phyloP scores from a whole-genome alignment of 495 filamentous ascomycete species.

The Penicillium ochrochloron region DNA sequence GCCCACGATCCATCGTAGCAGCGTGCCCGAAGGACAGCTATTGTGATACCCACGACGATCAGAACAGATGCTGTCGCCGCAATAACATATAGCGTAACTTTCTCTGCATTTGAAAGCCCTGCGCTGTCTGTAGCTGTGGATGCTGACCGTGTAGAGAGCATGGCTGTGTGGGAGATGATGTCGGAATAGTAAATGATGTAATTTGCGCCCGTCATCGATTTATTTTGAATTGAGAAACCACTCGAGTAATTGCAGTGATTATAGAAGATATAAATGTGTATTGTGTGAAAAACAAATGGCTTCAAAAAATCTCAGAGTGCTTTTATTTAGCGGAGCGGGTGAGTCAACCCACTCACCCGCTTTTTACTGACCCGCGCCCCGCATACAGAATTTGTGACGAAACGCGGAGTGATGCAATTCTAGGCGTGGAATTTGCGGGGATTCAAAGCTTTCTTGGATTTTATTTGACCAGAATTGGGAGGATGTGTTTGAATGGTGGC shows the following conservation, averaged over 20 bases:
- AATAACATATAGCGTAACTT: conserved; percentile 18
- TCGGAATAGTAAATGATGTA: background rate
- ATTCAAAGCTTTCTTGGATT: background rate
- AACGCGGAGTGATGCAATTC: background rate
- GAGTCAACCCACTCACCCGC: background rate
- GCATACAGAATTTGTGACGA: background rate
- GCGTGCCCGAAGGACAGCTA: conserved; percentile 8
- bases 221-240: background rate
- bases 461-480: background rate
- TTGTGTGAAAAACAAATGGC: background rate
- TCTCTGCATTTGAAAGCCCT: conserved; percentile 12
- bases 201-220: background rate
- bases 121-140: background rate
- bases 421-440: background rate
- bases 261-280: background rate
- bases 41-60: conserved; percentile 2
- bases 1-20: background rate
- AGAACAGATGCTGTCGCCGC: conserved; percentile 6
- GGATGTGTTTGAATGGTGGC: background rate
- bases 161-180: background rate
- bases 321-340: conserved; percentile 5
- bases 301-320: background rate
- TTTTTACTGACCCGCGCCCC: background rate
- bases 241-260: background rate
- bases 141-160: conserved; percentile 5